Evolutionary conservation across 768 basidiomycete genomes (phyloP).

Genomic region (Strobilomyces dryophilus): DNA sequence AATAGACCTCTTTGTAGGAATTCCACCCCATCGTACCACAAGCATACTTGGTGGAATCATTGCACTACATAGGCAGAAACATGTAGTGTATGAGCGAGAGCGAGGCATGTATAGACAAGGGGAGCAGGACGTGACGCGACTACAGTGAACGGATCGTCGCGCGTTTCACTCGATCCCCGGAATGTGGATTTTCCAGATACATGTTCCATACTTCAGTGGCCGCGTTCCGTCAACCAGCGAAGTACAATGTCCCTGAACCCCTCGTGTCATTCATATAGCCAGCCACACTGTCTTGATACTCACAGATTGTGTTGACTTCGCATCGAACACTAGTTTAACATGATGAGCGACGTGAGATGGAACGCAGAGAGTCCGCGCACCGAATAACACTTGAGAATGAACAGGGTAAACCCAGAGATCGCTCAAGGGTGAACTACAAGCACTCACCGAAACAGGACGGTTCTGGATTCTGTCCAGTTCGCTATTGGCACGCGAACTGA

Average conservation of each 20-base stretch:
- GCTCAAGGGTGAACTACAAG: neutral
- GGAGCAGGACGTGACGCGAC: neutral
- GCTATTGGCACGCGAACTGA: slow-evolving; percentile 28
- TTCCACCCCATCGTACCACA: neutral
- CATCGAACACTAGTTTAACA: slow-evolving; percentile 76
- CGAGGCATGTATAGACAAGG: neutral
- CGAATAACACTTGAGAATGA: slow-evolving; percentile 63
- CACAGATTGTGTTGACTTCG: slow-evolving; percentile 93
- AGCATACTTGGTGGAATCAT: neutral
- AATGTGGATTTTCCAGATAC: too few species aligned
- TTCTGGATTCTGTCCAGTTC: slow-evolving; percentile 76
- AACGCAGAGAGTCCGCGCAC: slow-evolving; percentile 37
- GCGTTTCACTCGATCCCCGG: neutral
- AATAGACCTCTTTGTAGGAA: slow-evolving; percentile 34
- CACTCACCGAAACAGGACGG: slow-evolving; percentile 80
- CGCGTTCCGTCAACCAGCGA: slow-evolving; percentile 78
- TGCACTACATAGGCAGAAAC: neutral
- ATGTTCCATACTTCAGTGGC: slow-evolving; percentile 44
- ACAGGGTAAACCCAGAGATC: neutral
- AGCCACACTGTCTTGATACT: slow-evolving; percentile 20
- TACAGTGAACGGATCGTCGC: neutral
- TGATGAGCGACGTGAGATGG: neutral
- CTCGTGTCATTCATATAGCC: neutral
- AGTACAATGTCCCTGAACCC: slow-evolving; percentile 71
- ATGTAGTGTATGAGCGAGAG: slow-evolving; percentile 1